Evolutionary conservation across 2,329 filamentous ascomycete genomes (phyloP), one percentile per base, ranked within the genome.

Genomic region (Diplodia mutila): DNA sequence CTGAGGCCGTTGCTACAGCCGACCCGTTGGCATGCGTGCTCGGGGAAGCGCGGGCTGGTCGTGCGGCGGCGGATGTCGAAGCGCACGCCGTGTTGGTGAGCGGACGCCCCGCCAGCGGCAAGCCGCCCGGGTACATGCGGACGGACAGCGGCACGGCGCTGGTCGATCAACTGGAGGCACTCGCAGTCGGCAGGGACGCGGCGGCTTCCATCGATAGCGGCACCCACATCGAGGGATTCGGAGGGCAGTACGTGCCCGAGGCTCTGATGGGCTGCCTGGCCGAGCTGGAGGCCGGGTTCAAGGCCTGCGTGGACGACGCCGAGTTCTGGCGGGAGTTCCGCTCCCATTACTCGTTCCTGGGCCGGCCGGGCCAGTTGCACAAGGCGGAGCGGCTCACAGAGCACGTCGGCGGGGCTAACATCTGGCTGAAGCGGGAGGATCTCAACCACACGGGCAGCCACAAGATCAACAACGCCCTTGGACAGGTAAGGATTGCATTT

Each of bases 401-500:
- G 76, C 84, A 94, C 75, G 93, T 92, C 52, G 93, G 93, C 29
- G 95, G 94, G 69, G 94, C 95, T 57, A 97, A 93, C 76, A 97
- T 99, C 83, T 99, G 94, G 90, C 83, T 99, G 72, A 99, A 99
- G 86, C 89, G 95, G 73, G 95, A 99, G 81, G 95, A 99, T 78
- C 84, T 98, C 67, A 98, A 98, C 81, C 95, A 99, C 79, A 98
- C 95, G 11, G 95, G 95, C 72, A 96, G 92, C 70, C 95, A 99
- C 86, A 99, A 99, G 87, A 98, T 99, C 85, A 99, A 99, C 85
- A 99, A 99, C 75, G 95, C 95, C 0, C 84, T 99, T 8, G 95
- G 95, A 2, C 95, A 99, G 80, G 89, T 59, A n/a, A n/a, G 39
- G 29, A 29, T 29, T 4, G 29, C 4, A 29, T 29, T 29, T 14